These are phyloP conservation scores for Petrea volubilis DNA, from an alignment of 257 asterid genomes.

Conservation along the genomic window DNA sequence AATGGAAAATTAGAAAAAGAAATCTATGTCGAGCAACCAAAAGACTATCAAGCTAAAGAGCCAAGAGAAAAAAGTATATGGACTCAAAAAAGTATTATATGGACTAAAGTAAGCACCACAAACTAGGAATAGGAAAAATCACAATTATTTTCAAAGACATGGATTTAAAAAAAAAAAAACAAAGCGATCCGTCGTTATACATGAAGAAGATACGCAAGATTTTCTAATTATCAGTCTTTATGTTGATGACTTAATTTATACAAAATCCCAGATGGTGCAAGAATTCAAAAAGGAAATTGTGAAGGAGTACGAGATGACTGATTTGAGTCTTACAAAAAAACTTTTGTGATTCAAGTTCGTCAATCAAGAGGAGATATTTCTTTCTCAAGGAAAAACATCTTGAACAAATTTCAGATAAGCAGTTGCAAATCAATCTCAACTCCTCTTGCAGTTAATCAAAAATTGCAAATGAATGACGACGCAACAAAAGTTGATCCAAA, in stretches of 20 bases:
- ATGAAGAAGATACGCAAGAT: neutral
- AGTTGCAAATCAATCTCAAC: neutral
- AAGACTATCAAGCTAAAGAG: neutral
- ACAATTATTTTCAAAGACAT: no score
- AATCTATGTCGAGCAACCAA: neutral
- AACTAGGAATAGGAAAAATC: neutral
- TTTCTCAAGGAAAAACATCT: neutral
- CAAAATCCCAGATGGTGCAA: neutral
- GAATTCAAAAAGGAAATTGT: no score
- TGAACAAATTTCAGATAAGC: neutral
- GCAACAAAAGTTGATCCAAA: neutral
- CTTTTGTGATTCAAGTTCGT: neutral
- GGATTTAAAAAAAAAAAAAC: neutral
- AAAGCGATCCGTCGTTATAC: neutral
- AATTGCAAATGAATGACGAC: neutral
- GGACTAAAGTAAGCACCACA: neutral
- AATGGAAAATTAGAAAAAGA: neutral
- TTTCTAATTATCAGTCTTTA: neutral
- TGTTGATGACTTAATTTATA: neutral
- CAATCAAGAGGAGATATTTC: neutral
- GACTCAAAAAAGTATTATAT: neutral
- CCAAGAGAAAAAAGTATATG: neutral
- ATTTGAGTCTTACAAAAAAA: neutral
- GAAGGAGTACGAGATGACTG: neutral
- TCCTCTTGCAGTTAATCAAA: neutral